phyloP scores from a whole-genome alignment of 495 filamentous ascomycete genomes.

The Penicillium canescens region DNA sequence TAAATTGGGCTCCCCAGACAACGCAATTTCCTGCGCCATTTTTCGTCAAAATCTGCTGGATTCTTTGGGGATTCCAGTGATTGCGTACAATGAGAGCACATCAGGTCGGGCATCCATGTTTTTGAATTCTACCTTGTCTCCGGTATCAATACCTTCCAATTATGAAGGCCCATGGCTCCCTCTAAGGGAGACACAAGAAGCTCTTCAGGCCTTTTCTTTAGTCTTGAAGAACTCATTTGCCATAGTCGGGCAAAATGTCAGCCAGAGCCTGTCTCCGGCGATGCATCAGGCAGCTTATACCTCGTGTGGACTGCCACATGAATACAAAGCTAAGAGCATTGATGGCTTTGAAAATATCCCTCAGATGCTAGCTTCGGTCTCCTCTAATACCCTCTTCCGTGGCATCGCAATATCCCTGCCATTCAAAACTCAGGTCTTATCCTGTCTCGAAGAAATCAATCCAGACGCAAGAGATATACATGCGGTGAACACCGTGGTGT shows the following conservation, averaged over 20 bases:
- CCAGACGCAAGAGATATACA: slow-evolving; percentile 61
- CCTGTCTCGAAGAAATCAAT: slow-evolving; percentile 59
- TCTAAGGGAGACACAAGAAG: slow-evolving; percentile 24
- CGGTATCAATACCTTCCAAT: slow-evolving; percentile 39
- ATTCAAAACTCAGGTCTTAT: slow-evolving; percentile 62
- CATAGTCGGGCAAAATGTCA: slow-evolving; percentile 26
- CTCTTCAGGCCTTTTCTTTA: slow-evolving; percentile 45
- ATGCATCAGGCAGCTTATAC: slow-evolving; percentile 68
- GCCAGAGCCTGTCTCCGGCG: slow-evolving; percentile 26
- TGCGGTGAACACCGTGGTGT: slow-evolving; percentile 66
- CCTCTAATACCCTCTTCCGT: slow-evolving; percentile 52
- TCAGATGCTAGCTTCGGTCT: slow-evolving; percentile 6
- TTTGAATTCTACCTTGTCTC: slow-evolving; percentile 60
- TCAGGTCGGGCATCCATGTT: slow-evolving; percentile 56
- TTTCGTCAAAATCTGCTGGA: slow-evolving; percentile 1
- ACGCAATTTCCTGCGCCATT: slow-evolving; percentile 13
- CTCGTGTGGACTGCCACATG: slow-evolving; percentile 65
- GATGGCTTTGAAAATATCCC: slow-evolving; percentile 56
- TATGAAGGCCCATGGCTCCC: slow-evolving; percentile 8
- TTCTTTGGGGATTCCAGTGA: slow-evolving; percentile 14
- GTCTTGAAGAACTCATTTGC: slow-evolving; percentile 34
- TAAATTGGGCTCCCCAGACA: background rate
- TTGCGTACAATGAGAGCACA: slow-evolving; percentile 40
- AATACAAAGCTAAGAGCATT: slow-evolving; percentile 55
- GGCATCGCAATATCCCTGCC: slow-evolving; percentile 65